Evolutionary conservation across 208 protist species (phyloP).

Genomic region (Leishmania guyanensis): DNA sequence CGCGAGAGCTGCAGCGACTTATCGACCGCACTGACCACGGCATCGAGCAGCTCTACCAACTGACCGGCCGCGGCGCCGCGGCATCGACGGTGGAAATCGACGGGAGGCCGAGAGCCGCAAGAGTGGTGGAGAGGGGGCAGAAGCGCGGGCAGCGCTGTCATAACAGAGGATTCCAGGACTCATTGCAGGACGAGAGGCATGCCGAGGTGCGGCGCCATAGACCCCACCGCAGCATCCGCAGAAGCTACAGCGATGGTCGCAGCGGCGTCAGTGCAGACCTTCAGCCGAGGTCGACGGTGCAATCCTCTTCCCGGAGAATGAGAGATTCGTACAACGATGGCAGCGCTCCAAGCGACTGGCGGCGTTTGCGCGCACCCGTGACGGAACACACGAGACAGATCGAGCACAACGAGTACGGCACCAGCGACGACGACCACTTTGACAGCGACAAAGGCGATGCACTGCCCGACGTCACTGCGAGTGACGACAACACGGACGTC

Average conservation of each 20-base stretch:
- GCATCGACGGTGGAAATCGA: background rate
- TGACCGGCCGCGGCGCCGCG: constrained; percentile 17
- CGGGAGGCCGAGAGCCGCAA: background rate
- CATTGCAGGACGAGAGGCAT: background rate
- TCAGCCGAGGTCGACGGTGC: background rate
- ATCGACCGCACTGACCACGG: constrained; percentile 71
- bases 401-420: background rate
- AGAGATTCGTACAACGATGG: background rate
- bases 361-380: background rate
- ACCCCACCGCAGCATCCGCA: background rate
- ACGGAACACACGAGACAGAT: background rate
- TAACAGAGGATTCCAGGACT: too few relatives aligned
- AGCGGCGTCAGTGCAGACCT: background rate
- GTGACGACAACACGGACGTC: background rate
- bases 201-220: background rate
- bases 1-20: constrained; percentile 40
- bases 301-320: background rate
- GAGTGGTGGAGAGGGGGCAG: background rate
- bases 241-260: background rate
- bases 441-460: background rate
- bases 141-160: background rate
- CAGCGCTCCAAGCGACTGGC: background rate
- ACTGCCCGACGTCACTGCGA: background rate
- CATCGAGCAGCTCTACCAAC: constrained; percentile 67
- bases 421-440: background rate